phyloP scores from a whole-genome alignment of 176 grass and related monocot genomes.

The Phoenix roebelenii region DNA sequence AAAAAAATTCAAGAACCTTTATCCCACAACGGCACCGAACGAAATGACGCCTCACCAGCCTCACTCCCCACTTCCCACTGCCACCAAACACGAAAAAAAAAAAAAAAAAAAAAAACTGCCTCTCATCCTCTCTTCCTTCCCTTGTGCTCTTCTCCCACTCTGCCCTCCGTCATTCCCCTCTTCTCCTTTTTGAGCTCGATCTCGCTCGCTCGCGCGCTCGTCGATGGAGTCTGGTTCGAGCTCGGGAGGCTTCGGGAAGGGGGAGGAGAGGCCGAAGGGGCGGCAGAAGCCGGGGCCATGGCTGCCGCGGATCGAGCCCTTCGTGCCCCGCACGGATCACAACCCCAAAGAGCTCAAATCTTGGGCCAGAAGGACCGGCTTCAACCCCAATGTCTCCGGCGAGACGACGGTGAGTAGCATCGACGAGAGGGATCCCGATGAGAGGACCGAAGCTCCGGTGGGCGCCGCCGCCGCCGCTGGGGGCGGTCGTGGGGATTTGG shows the following conservation, averaged over 20 bases:
- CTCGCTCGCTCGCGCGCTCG: constrained; percentile 2
- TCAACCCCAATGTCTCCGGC: constrained; percentile 56
- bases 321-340: constrained; percentile 55
- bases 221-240: constrained; percentile 26
- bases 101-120: too few species aligned
- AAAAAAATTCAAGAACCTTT: too few species aligned
- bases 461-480: constrained; percentile 7
- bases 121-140: not conserved
- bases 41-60: too few species aligned
- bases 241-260: constrained; percentile 2
- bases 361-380: constrained; percentile 87
- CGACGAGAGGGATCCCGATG: constrained; percentile 5
- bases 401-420: constrained; percentile 24
- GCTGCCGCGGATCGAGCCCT: constrained; percentile 53
- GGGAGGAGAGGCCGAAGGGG: not conserved
- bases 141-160: constrained; percentile 5
- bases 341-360: constrained; percentile 76
- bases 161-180: not conserved
- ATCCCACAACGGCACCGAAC: too few species aligned
- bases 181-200: not conserved
- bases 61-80: too few species aligned
- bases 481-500: constrained; percentile 21
- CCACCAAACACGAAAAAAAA: too few species aligned
- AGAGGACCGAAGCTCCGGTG: constrained; percentile 1
- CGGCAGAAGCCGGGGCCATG: constrained; percentile 20